These are phyloP conservation scores for Trichoderma sp. DNA, from an alignment of 2,329 filamentous ascomycete species.

Conservation along the genomic window DNA sequence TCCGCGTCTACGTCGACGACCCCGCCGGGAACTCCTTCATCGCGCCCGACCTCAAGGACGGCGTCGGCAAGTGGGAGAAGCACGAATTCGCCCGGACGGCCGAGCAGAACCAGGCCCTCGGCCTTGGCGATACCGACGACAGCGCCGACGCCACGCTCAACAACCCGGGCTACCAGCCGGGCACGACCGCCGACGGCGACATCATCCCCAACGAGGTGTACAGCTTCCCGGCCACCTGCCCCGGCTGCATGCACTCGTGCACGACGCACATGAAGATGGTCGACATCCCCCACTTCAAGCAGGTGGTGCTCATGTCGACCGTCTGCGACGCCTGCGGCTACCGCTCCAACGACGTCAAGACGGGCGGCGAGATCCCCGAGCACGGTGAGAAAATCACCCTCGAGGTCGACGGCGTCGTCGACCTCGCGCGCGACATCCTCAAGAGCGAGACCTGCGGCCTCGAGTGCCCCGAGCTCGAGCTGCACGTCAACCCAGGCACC, in stretches of 20 bases:
- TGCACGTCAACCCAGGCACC: constrained; percentile 89
- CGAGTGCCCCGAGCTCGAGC: constrained; percentile 80
- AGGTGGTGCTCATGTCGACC: constrained; percentile 94
- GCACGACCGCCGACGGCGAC: constrained; percentile 63
- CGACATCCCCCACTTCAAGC: constrained; percentile 96
- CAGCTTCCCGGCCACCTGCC: constrained; percentile 87
- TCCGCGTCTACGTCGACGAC: constrained; percentile 86
- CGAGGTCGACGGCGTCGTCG: constrained; percentile 65
- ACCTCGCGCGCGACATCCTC: constrained; percentile 89
- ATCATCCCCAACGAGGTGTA: constrained; percentile 93
- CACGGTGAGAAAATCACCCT: constrained; percentile 83
- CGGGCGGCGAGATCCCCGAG: constrained; percentile 86
- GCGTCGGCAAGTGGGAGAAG: constrained; percentile 85
- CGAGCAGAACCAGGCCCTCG: constrained; percentile 84
- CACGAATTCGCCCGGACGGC: constrained; percentile 78
- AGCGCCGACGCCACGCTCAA: constrained; percentile 49
- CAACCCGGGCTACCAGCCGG: constrained; percentile 55
- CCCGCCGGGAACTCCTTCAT: constrained; percentile 97
- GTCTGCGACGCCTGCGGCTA: constrained; percentile 91
- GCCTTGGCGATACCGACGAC: constrained; percentile 66
- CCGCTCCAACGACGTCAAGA: constrained; percentile 96
- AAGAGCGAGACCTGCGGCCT: constrained; percentile 93
- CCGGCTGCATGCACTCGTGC: constrained; percentile 83
- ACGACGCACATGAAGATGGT: constrained; percentile 98
- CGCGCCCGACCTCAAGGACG: constrained; percentile 77